Conservation (phyloP, 352 stramenopile species). For the Globisporangium spinosum region DNA sequence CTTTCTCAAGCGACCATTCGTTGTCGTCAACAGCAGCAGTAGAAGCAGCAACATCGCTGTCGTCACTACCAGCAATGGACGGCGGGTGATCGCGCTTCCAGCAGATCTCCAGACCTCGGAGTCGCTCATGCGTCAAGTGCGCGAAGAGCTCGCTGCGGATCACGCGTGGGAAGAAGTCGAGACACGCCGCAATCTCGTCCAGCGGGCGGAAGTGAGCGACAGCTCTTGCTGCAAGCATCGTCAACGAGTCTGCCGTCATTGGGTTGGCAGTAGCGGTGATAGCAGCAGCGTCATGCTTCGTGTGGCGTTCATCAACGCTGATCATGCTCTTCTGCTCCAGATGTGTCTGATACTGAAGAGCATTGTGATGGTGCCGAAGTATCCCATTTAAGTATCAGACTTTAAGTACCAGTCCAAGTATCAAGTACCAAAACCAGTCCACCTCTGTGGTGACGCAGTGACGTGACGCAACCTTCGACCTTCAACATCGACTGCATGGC, state of each 20-base stretch:
- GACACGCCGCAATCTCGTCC: conserved; percentile 33
- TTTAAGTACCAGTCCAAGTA: background rate
- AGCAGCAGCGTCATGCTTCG: background rate
- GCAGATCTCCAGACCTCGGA: conserved; percentile 46
- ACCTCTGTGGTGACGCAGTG: too few relatives aligned
- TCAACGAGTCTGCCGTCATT: conserved; percentile 12
- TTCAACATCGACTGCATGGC: background rate
- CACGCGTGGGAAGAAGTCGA: conserved; percentile 38
- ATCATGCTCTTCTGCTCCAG: background rate
- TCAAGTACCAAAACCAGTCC: background rate
- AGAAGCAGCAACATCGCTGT: conserved; percentile 15
- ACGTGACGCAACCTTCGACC: background rate
- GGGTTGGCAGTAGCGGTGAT: background rate
- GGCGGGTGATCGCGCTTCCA: conserved; percentile 20
- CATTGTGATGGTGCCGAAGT: background rate
- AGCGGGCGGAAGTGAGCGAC: conserved; percentile 33
- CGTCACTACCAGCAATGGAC: background rate
- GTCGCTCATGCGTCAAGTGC: conserved; percentile 34
- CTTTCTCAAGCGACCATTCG: conserved; percentile 16
- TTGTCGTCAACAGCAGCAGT: conserved; percentile 15
- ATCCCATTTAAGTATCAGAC: background rate
- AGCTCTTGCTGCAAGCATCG: conserved; percentile 27
- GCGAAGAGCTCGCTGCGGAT: conserved; percentile 43
- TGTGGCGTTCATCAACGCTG: background rate
- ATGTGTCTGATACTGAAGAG: background rate